Evolutionary conservation across 805 yeast species (phyloP).

Genomic region (Metschnikowia picachoensis): DNA sequence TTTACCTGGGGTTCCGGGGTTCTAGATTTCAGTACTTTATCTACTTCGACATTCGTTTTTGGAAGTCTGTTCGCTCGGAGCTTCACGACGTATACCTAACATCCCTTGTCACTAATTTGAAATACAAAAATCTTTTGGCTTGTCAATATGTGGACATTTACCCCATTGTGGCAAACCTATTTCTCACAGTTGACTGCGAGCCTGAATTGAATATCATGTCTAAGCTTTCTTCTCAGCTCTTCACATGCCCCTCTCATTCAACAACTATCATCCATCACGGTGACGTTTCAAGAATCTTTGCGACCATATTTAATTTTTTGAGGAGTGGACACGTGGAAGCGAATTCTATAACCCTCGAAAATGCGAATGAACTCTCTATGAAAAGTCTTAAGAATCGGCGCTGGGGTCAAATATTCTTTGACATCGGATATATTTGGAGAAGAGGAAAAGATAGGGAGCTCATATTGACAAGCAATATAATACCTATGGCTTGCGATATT

Average conservation of each 20-base stretch:
- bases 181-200: conserved; percentile 73
- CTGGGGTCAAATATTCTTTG: conserved; percentile 76
- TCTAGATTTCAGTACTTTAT: conserved; percentile 57
- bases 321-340: conserved; percentile 46
- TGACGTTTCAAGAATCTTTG: conserved; percentile 57
- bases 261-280: conserved; percentile 59
- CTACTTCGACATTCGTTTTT: conserved; percentile 66
- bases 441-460: conserved; percentile 56
- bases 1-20: conserved; percentile 29
- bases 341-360: conserved; percentile 24
- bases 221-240: conserved; percentile 76
- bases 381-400: conserved; percentile 60
- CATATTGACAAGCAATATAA: conserved; percentile 43
- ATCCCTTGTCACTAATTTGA: conserved; percentile 56
- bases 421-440: conserved; percentile 71
- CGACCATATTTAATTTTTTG: conserved; percentile 59
- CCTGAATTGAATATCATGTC: conserved; percentile 78
- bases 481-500: conserved; percentile 62
- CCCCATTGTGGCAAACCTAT: conserved; percentile 68
- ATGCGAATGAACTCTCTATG: conserved; percentile 34
- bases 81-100: conserved; percentile 65
- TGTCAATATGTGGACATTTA: conserved; percentile 81
- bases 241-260: conserved; percentile 84
- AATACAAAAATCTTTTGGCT: conserved; percentile 57
- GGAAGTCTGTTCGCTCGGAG: conserved; percentile 56